These are phyloP conservation scores for Heliocybe sulcata DNA, from an alignment of 1,284 basidiomycete species.

Conservation along the genomic window DNA sequence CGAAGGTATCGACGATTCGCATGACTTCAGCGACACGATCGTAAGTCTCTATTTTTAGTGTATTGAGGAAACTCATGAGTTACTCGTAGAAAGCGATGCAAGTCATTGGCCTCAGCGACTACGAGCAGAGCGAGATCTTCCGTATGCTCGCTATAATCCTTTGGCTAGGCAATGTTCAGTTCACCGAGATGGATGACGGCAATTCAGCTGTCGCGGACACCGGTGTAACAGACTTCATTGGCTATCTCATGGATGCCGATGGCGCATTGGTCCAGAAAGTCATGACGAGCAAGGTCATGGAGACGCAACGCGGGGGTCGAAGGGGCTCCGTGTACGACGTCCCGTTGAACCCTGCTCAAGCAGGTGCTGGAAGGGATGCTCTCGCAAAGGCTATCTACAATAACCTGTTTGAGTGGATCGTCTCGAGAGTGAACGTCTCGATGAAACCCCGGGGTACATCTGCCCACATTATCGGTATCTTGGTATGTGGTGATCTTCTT, in stretches of 20 bases:
- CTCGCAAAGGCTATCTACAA: constrained; percentile 97
- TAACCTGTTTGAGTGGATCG: constrained; percentile 99
- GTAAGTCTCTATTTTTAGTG: constrained; percentile 35
- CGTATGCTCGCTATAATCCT: constrained; percentile 89
- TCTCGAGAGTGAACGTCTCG: constrained; percentile 90
- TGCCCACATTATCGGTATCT: constrained; percentile 90
- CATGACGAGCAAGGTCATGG: constrained; percentile 82
- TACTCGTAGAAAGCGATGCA: constrained; percentile 80
- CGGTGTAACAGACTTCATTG: constrained; percentile 92
- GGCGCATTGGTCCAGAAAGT: constrained; percentile 77
- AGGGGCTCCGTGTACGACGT: constrained; percentile 96
- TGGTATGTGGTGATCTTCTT: constrained; percentile 47
- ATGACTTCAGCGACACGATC: constrained; percentile 86
- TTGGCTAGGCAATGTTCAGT: constrained; percentile 97
- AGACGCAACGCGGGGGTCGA: constrained; percentile 89
- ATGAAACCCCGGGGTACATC: constrained; percentile 82
- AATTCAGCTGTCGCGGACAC: constrained; percentile 81
- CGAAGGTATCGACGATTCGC: constrained; percentile 82
- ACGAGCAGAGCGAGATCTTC: constrained; percentile 92
- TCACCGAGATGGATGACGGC: constrained; percentile 84
- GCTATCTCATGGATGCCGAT: constrained; percentile 91
- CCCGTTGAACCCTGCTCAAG: constrained; percentile 92
- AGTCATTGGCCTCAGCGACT: constrained; percentile 77
- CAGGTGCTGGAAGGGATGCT: constrained; percentile 84
- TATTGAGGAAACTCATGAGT: constrained; percentile 11